Evolutionary conservation across 805 yeast genomes (phyloP).

Genomic region (Metschnikowia similis): DNA sequence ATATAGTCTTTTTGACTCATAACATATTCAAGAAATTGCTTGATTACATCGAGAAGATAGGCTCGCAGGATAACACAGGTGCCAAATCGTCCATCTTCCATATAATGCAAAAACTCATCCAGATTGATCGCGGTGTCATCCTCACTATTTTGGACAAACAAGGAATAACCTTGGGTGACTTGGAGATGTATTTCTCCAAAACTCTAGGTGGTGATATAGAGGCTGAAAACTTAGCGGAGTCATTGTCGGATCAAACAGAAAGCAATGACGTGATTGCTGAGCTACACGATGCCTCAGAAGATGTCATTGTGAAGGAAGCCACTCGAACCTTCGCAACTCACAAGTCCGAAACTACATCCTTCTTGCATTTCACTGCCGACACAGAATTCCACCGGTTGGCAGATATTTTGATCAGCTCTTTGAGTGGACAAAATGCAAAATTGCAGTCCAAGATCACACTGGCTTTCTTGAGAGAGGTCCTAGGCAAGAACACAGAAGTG

Average conservation of each 20-base stretch:
- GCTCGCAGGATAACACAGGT: slow-evolving; percentile 12
- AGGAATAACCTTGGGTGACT: slow-evolving; percentile 25
- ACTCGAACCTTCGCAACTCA: slow-evolving; percentile 2
- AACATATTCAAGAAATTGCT: slow-evolving; percentile 13
- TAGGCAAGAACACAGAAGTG: slow-evolving; percentile 28
- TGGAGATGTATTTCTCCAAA: slow-evolving; percentile 60
- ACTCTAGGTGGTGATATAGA: slow-evolving; percentile 38
- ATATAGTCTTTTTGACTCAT: slow-evolving; percentile 15
- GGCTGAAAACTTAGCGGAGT: slow-evolving; percentile 3
- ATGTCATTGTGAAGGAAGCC: background rate
- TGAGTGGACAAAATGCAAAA: slow-evolving; percentile 20
- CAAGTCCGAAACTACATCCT: slow-evolving; percentile 24
- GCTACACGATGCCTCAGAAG: slow-evolving; percentile 5
- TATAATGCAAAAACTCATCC: slow-evolving; percentile 22
- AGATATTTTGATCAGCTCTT: slow-evolving; percentile 42
- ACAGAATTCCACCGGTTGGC: slow-evolving; percentile 41
- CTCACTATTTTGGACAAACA: slow-evolving; percentile 15
- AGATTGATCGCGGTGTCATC: slow-evolving; percentile 20
- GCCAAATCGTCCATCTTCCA: background rate
- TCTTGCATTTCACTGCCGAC: slow-evolving; percentile 30
- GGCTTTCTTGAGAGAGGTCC: slow-evolving; percentile 6
- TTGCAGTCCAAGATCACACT: slow-evolving; percentile 7
- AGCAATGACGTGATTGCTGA: background rate
- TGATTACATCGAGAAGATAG: slow-evolving; percentile 12
- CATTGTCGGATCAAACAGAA: background rate